Conservation (phyloP, 2,329 filamentous ascomycete species). For the Endoconidiophora laricicola region DNA sequence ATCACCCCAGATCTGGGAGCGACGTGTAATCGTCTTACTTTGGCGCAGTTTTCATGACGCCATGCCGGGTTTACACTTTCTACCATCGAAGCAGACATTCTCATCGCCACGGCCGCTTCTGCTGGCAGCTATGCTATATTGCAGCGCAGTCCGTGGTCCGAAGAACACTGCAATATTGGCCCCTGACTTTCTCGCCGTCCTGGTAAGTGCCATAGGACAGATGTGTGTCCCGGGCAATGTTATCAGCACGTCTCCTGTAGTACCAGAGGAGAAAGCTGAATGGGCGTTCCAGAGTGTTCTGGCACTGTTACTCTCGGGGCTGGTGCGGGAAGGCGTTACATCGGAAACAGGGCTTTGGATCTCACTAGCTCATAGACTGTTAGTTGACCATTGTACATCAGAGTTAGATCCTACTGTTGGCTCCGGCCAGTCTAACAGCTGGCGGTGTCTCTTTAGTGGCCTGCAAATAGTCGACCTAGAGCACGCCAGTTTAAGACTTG, state of each 20-base stretch:
- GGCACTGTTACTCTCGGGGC: constrained; percentile 25
- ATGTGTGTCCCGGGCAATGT: constrained; percentile 22
- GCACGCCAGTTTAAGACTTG: constrained; percentile 26
- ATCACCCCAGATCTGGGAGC: constrained; percentile 20
- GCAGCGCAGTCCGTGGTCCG: constrained; percentile 21
- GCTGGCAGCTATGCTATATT: constrained; percentile 28
- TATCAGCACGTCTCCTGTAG: constrained; percentile 16
- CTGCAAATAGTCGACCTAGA: constrained; percentile 28
- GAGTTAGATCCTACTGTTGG: constrained; percentile 17
- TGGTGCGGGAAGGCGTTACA: constrained; percentile 26
- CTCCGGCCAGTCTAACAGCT: constrained; percentile 20
- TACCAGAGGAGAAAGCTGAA: constrained; percentile 19
- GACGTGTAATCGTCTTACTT: constrained; percentile 19
- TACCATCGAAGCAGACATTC: constrained; percentile 26
- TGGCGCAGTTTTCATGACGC: constrained; percentile 27
- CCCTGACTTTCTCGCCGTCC: constrained; percentile 23
- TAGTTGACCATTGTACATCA: constrained; percentile 25
- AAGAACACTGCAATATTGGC: constrained; percentile 22
- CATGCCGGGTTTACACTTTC: constrained; percentile 28
- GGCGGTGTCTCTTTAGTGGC: constrained; percentile 24
- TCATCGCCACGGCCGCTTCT: constrained; percentile 26
- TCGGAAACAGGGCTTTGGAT: constrained; percentile 28
- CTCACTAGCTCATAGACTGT: constrained; percentile 25
- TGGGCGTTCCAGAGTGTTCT: constrained; percentile 27
- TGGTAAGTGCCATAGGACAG: constrained; percentile 25